Evolutionary conservation across 1,139 yeast species (phyloP), one percentile per base, ranked within the genome.

Genomic region (Pichia sp.): DNA sequence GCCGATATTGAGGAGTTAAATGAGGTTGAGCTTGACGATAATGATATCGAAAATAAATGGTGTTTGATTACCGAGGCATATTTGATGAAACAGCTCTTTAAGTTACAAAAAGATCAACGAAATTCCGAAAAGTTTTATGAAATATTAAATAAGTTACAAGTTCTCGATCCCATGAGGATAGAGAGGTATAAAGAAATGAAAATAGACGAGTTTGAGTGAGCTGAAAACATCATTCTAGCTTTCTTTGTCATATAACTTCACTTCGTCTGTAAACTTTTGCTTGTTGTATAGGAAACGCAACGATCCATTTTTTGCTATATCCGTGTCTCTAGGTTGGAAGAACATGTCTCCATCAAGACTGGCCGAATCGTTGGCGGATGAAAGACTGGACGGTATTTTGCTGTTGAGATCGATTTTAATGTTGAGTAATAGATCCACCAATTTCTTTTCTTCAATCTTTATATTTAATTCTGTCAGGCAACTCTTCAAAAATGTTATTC

Each of bases 141-240:
- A 3, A 42, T 51, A 4, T 65, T 83, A 37, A 49, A 68, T 7
- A 75, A 67, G 47, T 72, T 91, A 56, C 69, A 76, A 2, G 68
- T 72, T 45, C 71, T 79, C 16, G 98, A 91, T 67, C 93, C 96
- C 0, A 70, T 85, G 65, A 74, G 96, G 53, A 73, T 68, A 56
- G 80, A 82, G 34, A 74, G 87, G 59, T 88, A 88, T 59, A 44
- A 39, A 37, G 49, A 41, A 9, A 42, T 45, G 18, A 40, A 31
- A 4, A 19, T 48, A 13, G 34, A 46, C 22, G 21, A n/a, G 18
- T 28, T 25, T 25, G 28, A 28, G 16, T 28, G 3, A 28, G 6
- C 8, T 16, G 4, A 28, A 42, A 10, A 28, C 9, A n/a, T 9
- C 16, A 8, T 28, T 23, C 22, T 18, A 36, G 6, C n/a, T 12